Conservation (phyloP, 345 rosid genomes). For the Xanthoceras sorbifolium region DNA sequence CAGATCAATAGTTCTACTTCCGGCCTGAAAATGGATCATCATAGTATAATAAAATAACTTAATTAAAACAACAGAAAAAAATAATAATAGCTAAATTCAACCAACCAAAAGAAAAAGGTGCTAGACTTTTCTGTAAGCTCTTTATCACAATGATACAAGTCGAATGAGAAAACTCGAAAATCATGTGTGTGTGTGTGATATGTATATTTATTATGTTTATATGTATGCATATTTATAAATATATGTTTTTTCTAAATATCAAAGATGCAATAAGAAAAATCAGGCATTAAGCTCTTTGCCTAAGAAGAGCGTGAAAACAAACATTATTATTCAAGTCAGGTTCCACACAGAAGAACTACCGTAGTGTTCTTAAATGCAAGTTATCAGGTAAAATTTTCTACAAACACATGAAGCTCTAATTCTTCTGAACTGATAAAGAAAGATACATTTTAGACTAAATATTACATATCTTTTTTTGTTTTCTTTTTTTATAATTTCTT, state of each 20-base stretch:
- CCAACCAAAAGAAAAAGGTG: background rate
- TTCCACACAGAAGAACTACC: background rate
- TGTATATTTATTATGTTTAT: no score
- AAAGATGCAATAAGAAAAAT: background rate
- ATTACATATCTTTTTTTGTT: background rate
- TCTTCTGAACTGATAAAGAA: background rate
- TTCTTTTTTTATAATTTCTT: background rate
- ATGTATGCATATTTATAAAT: no score
- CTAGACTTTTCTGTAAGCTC: background rate
- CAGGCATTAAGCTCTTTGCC: background rate
- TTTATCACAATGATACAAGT: background rate
- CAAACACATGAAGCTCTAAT: background rate
- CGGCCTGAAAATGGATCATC: constrained; percentile 57
- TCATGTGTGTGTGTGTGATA: no score
- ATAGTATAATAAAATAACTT: constrained; percentile 5
- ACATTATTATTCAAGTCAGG: background rate
- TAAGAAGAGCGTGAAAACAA: background rate
- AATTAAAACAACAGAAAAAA: background rate
- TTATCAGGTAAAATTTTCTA: background rate
- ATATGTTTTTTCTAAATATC: no score
- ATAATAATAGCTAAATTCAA: background rate
- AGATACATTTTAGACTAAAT: background rate
- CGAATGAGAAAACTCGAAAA: background rate
- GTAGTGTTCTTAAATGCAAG: background rate
- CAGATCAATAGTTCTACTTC: constrained; percentile 81